These are phyloP conservation scores for Globisporangium heterothallicum DNA, from an alignment of 352 stramenopile genomes.

Conservation along the genomic window DNA sequence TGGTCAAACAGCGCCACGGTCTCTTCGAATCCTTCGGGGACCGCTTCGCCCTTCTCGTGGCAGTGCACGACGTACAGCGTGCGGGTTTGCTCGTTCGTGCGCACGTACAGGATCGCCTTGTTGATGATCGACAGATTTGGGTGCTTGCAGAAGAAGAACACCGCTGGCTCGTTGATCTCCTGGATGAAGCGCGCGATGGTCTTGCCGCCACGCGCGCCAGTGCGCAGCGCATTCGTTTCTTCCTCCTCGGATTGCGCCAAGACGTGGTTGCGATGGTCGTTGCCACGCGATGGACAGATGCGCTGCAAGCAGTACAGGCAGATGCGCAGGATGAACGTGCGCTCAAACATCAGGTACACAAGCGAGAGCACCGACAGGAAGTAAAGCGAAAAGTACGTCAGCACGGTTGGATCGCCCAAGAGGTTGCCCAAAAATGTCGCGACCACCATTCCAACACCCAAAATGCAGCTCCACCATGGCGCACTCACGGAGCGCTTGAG, in stretches of 20 bases:
- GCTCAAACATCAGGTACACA: constrained; percentile 88
- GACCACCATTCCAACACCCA: constrained; percentile 79
- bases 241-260: constrained; percentile 23
- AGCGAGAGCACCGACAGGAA: constrained; percentile 76
- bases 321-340: constrained; percentile 80
- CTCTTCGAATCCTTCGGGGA: constrained; percentile 74
- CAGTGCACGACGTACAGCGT: constrained; percentile 91
- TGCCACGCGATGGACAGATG: constrained; percentile 63
- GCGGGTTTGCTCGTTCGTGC: constrained; percentile 91
- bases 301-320: constrained; percentile 74
- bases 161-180: constrained; percentile 84
- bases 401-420: constrained; percentile 76
- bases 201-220: constrained; percentile 73
- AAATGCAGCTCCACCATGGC: constrained; percentile 83
- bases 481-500: constrained; percentile 84
- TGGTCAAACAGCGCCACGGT: constrained; percentile 89
- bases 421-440: constrained; percentile 84
- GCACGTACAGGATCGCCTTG: constrained; percentile 95
- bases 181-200: constrained; percentile 82
- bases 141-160: constrained; percentile 94
- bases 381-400: constrained; percentile 89
- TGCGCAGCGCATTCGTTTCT: constrained; percentile 57
- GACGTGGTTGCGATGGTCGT: constrained; percentile 14
- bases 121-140: constrained; percentile 92
- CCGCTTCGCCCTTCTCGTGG: constrained; percentile 49